Conservation (phyloP, 495 filamentous ascomycete genomes). For the Hypomontagnella submonticulosa region DNA sequence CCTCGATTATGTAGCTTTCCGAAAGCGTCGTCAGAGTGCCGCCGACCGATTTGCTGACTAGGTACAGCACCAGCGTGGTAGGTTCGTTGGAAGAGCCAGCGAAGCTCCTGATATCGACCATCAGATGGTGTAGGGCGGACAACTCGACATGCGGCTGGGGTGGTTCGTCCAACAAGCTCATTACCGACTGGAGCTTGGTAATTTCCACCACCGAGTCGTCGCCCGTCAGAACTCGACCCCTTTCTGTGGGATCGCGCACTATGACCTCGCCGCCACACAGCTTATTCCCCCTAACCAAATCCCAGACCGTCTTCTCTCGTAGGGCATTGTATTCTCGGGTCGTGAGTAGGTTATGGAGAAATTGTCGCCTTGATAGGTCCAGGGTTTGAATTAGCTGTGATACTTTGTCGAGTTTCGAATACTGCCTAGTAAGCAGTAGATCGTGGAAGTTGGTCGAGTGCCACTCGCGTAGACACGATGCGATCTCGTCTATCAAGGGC, state of each 20-base stretch:
- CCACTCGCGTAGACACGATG: conserved; percentile 96
- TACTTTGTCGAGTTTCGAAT: conserved; percentile 82
- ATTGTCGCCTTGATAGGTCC: conserved; percentile 84
- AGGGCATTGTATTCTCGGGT: conserved; percentile 78
- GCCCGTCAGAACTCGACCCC: conserved; percentile 87
- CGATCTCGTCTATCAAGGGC: conserved; percentile 96
- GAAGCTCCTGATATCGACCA: conserved; percentile 84
- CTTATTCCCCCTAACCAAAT: conserved; percentile 92
- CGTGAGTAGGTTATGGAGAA: conserved; percentile 93
- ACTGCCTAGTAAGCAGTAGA: conserved; percentile 83
- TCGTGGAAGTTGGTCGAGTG: conserved; percentile 97
- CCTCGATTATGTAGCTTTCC: conserved; percentile 83
- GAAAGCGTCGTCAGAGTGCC: conserved; percentile 74
- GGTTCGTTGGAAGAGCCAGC: conserved; percentile 75
- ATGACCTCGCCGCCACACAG: conserved; percentile 91
- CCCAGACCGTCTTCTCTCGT: conserved; percentile 91
- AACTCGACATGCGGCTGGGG: conserved; percentile 73
- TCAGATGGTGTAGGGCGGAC: conserved; percentile 81
- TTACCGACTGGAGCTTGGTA: conserved; percentile 89
- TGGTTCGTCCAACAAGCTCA: conserved; percentile 89
- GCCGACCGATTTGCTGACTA: conserved; percentile 75
- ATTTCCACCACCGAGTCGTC: conserved; percentile 94
- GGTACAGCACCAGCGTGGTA: conserved; percentile 80
- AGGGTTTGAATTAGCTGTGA: conserved; percentile 80
- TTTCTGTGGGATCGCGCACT: conserved; percentile 84